phyloP scores from a whole-genome alignment of 2,329 filamentous ascomycete species.

The Trichoderma sp. region DNA sequence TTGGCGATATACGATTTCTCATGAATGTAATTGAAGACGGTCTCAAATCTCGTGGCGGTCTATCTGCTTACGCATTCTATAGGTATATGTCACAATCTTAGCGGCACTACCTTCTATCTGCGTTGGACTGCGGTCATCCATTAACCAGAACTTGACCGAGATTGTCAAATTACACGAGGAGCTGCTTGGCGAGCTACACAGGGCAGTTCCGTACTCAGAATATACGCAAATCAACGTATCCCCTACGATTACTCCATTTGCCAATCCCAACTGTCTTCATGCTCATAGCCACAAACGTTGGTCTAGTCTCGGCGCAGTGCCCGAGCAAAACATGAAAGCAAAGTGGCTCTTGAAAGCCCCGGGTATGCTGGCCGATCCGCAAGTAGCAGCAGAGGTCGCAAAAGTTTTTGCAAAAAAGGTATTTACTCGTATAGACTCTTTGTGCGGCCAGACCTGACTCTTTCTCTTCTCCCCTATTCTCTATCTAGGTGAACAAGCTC shows the following conservation, averaged over 20 bases:
- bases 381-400: slow-evolving; percentile 63
- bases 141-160: slow-evolving; percentile 77
- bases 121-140: slow-evolving; percentile 67
- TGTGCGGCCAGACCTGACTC: not conserved
- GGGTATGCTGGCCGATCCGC: slow-evolving; percentile 61
- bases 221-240: slow-evolving; percentile 51
- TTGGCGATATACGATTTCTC: slow-evolving; percentile 83
- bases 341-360: slow-evolving; percentile 52
- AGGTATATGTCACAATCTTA: slow-evolving; percentile 77
- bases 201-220: slow-evolving; percentile 69
- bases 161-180: slow-evolving; percentile 84
- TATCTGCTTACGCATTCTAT: slow-evolving; percentile 31
- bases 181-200: slow-evolving; percentile 74
- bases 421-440: slow-evolving; percentile 31
- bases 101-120: slow-evolving; percentile 70
- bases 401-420: slow-evolving; percentile 65
- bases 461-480: not conserved
- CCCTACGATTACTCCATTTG: slow-evolving; percentile 26
- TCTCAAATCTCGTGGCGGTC: accelerated
- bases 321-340: slow-evolving; percentile 45
- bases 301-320: slow-evolving; percentile 53
- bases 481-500: slow-evolving; percentile 74
- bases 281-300: slow-evolving; percentile 49
- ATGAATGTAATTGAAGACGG: slow-evolving; percentile 67
- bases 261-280: slow-evolving; percentile 4